Conservation (phyloP, 768 basidiomycete genomes). For the Serendipita indica region DNA sequence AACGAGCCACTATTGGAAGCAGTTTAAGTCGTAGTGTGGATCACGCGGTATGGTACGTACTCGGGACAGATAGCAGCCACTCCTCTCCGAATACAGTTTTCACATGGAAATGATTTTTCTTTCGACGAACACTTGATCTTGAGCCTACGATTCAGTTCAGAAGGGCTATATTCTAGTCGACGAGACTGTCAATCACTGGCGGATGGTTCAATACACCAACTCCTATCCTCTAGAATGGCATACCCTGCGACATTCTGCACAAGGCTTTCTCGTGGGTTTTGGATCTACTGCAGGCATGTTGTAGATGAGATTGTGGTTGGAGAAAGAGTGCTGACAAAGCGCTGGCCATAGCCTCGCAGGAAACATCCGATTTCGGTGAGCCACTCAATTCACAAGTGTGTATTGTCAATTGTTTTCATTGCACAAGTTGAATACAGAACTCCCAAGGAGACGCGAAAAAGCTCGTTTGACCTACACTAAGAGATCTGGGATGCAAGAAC, state of each 20-base stretch:
- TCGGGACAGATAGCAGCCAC: neutral
- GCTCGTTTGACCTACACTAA: no score
- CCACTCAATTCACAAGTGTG: no score
- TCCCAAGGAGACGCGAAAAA: no score
- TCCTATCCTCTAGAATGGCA: neutral
- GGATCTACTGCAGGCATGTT: neutral
- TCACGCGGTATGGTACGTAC: neutral
- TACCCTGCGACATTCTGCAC: constrained; percentile 5
- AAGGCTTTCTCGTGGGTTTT: neutral
- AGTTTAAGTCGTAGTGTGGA: neutral
- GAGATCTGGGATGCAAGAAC: no score
- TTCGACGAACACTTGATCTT: neutral
- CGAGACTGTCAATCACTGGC: no score
- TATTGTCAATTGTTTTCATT: no score
- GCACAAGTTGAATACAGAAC: no score
- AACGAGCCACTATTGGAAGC: neutral
- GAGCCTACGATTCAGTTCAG: no score
- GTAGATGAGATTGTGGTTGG: neutral
- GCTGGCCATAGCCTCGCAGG: neutral
- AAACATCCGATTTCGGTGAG: neutral
- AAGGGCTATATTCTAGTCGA: no score
- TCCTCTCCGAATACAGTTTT: neutral
- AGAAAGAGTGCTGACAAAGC: neutral
- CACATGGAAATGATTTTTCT: neutral
- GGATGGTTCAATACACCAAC: no score